Evolutionary conservation across 2,329 filamentous ascomycete species (phyloP).

Genomic region (Lecanoromycetidae sp.): DNA sequence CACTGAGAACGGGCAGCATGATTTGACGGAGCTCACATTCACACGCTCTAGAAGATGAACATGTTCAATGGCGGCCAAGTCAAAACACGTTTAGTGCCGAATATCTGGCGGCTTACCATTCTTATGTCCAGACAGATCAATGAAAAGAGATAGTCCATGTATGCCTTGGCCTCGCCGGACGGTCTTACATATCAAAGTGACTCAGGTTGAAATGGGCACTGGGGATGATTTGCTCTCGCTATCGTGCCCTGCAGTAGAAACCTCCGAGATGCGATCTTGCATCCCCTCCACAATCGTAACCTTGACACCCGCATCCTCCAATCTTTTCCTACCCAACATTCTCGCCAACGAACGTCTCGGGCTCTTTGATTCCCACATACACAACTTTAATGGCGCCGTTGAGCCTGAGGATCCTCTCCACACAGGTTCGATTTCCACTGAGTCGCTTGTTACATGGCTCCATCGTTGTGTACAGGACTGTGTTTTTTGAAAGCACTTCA

Average conservation of each 20-base stretch:
- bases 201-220: slow-evolving; percentile 14
- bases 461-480: slow-evolving; percentile 36
- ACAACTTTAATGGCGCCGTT: slow-evolving; percentile 27
- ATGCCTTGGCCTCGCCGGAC: slow-evolving; percentile 23
- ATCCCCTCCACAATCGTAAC: slow-evolving; percentile 18
- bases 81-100: slow-evolving; percentile 23
- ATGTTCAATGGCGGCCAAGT: slow-evolving; percentile 23
- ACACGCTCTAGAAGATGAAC: slow-evolving; percentile 20
- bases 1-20: neutral
- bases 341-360: slow-evolving; percentile 27
- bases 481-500: slow-evolving; percentile 30
- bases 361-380: slow-evolving; percentile 32
- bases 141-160: too few species aligned
- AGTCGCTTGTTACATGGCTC: slow-evolving; percentile 35
- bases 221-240: neutral
- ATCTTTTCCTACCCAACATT: slow-evolving; percentile 22
- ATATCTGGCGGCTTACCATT: slow-evolving; percentile 22
- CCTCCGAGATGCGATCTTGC: slow-evolving; percentile 17
- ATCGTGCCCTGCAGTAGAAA: slow-evolving; percentile 13
- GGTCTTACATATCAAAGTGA: slow-evolving; percentile 23
- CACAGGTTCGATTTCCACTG: slow-evolving; percentile 30
- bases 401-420: slow-evolving; percentile 27
- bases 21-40: slow-evolving; percentile 7
- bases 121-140: slow-evolving; percentile 18
- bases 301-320: slow-evolving; percentile 18